A percentile compares a stretch with the other conserved stretches of the same genome.
phyloP scores from a whole-genome alignment of 129 eudicot species.

The Flaveria trinervia region DNA sequence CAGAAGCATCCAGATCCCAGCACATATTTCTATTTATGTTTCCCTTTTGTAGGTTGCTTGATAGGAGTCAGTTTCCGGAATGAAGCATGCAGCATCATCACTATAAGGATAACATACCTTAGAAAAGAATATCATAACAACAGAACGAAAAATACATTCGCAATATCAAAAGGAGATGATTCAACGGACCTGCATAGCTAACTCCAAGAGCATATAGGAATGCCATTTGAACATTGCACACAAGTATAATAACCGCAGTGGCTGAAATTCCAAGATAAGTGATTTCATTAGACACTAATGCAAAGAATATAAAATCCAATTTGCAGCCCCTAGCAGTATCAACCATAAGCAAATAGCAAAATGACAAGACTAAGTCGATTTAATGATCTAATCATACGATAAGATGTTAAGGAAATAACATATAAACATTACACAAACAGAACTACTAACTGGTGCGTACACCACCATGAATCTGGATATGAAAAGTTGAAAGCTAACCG shows the following conservation, averaged over 20 bases:
- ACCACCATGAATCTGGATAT: not conserved
- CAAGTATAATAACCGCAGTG: conserved; percentile 35
- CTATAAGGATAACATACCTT: conserved; percentile 35
- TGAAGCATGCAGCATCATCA: conserved; percentile 81
- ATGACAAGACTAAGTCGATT: not conserved
- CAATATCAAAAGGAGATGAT: not conserved
- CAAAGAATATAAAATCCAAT: too few species aligned
- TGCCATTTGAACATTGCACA: conserved; percentile 47
- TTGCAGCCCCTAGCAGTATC: not conserved
- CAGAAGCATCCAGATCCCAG: not conserved
- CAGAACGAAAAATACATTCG: conserved; percentile 5
- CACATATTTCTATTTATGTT: conserved; percentile 38
- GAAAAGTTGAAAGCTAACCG: conserved; percentile 52
- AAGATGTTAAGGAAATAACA: not conserved
- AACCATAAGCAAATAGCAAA: not conserved
- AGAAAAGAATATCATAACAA: not conserved
- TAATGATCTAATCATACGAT: not conserved
- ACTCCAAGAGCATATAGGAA: conserved; percentile 62
- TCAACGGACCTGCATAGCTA: conserved; percentile 68
- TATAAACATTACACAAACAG: not conserved
- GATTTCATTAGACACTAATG: conserved; percentile 1
- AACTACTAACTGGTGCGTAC: not conserved
- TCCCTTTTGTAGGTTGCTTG: conserved; percentile 57
- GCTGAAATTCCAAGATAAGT: conserved; percentile 48
- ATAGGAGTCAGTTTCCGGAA: conserved; percentile 84